Percentiles rank a stretch among this genome's conserved stretches.
phyloP scores from a whole-genome alignment of 257 asterid species.

The Voacanga thouarsii region DNA sequence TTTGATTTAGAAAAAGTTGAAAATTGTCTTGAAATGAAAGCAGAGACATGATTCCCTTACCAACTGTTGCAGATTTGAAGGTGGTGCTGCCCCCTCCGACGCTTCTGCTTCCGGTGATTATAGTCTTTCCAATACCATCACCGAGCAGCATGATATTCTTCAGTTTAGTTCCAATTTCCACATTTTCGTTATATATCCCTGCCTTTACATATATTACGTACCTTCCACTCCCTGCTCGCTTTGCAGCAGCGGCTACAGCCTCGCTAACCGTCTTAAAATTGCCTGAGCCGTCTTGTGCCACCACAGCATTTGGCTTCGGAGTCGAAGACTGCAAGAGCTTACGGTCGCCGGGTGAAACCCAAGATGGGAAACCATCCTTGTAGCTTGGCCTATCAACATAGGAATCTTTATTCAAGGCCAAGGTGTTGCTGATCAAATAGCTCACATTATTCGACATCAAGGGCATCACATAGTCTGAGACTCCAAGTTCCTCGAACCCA shows the following conservation, averaged over 20 bases:
- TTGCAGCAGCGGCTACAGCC: slow-evolving; percentile 54
- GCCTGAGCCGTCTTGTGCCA: slow-evolving; percentile 55
- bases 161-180: slow-evolving; percentile 42
- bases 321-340: slow-evolving; percentile 46
- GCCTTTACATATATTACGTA: slow-evolving; percentile 63
- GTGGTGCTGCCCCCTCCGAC: slow-evolving; percentile 79
- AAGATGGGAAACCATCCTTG: slow-evolving; percentile 50
- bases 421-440: slow-evolving; percentile 48
- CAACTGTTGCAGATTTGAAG: slow-evolving; percentile 77
- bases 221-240: slow-evolving; percentile 44
- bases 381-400: slow-evolving; percentile 17
- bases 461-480: slow-evolving; percentile 36
- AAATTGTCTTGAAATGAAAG: not conserved
- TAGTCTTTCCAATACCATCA: slow-evolving; percentile 82
- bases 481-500: slow-evolving; percentile 65
- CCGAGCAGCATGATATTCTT: slow-evolving; percentile 74
- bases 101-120: slow-evolving; percentile 81
- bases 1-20: not conserved
- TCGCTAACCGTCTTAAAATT: slow-evolving; percentile 18
- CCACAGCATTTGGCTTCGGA: slow-evolving; percentile 48
- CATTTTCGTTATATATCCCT: slow-evolving; percentile 77
- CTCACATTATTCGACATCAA: slow-evolving; percentile 49
- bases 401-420: slow-evolving; percentile 46
- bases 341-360: slow-evolving; percentile 65
- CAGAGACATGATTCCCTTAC: slow-evolving; percentile 29